Conservation (phyloP, 345 rosid genomes). For the Lagerstroemia speciosa region DNA sequence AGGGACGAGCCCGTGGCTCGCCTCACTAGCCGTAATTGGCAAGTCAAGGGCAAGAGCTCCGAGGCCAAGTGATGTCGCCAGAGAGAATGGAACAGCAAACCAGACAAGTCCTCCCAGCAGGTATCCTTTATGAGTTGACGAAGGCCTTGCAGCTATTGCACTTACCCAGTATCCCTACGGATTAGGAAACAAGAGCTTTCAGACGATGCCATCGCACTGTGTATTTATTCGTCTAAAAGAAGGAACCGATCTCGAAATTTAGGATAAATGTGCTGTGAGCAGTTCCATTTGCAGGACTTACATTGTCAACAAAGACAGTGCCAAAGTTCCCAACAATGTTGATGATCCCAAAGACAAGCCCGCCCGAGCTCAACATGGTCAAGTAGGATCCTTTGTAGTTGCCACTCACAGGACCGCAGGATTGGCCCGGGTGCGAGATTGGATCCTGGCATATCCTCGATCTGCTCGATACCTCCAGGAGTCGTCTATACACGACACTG, state of each 20-base stretch:
- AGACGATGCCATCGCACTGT: neutral
- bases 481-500: slow-evolving; percentile 36
- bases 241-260: neutral
- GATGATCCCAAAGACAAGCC: slow-evolving; percentile 80
- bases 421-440: slow-evolving; percentile 54
- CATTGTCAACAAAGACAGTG: slow-evolving; percentile 89
- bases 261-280: neutral
- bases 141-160: slow-evolving; percentile 93
- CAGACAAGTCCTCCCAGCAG: slow-evolving; percentile 84
- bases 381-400: slow-evolving; percentile 68
- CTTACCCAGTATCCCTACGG: slow-evolving; percentile 90
- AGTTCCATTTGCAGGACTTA: slow-evolving; percentile 20
- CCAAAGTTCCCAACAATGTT: slow-evolving; percentile 89
- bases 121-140: slow-evolving; percentile 89
- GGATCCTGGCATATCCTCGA: slow-evolving; percentile 68
- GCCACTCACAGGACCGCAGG: slow-evolving; percentile 78
- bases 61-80: slow-evolving; percentile 88
- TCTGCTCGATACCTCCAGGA: slow-evolving; percentile 47
- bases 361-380: slow-evolving; percentile 91
- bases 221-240: neutral
- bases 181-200: neutral
- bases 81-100: slow-evolving; percentile 92
- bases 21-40: slow-evolving; percentile 61
- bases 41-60: slow-evolving; percentile 92
- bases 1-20: slow-evolving; percentile 78